Percentiles rank a stretch among this genome's conserved stretches.
phyloP scores from a whole-genome alignment of 2,329 filamentous ascomycete species.

The Apiospora arundinis region DNA sequence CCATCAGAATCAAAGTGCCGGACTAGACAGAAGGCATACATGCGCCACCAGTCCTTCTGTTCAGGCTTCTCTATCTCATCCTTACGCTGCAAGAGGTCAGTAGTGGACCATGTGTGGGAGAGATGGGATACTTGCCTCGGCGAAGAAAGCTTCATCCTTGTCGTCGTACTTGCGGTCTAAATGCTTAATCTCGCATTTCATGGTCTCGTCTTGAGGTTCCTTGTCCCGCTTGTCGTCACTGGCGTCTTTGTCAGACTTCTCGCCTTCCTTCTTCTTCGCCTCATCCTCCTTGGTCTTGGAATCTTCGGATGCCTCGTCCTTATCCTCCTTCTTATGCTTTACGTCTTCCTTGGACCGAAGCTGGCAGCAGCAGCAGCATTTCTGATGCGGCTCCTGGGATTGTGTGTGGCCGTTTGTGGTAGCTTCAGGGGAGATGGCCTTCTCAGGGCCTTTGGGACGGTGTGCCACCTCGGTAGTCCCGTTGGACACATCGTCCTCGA shows the following conservation, averaged over 20 bases:
- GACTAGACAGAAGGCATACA: constrained; percentile 41
- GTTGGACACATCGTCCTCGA: neutral
- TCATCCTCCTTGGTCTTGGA: constrained; percentile 21
- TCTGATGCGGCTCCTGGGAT: neutral
- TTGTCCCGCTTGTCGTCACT: neutral
- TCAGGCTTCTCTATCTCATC: constrained; percentile 32
- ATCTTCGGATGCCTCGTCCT: neutral
- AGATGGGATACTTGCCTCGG: constrained; percentile 25
- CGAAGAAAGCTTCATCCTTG: constrained; percentile 36
- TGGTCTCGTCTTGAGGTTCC: constrained; percentile 35
- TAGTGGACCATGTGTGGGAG: neutral
- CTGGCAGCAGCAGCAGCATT: constrained; percentile 17
- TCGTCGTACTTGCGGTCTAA: constrained; percentile 36
- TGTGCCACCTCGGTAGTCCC: neutral
- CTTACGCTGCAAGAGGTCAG: constrained; percentile 26
- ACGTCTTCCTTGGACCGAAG: constrained; percentile 5
- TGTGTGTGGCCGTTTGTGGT: neutral
- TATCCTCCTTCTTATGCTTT: neutral
- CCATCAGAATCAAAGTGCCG: constrained; percentile 30
- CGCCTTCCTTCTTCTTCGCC: constrained; percentile 7
- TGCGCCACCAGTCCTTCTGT: constrained; percentile 38
- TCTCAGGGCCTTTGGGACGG: neutral
- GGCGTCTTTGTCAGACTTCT: constrained; percentile 10
- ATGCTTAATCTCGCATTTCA: constrained; percentile 40
- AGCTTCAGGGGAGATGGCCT: neutral